These are phyloP conservation scores for Saccharum spontaneum DNA, from an alignment of 176 grass and related monocot genomes.

Conservation along the genomic window DNA sequence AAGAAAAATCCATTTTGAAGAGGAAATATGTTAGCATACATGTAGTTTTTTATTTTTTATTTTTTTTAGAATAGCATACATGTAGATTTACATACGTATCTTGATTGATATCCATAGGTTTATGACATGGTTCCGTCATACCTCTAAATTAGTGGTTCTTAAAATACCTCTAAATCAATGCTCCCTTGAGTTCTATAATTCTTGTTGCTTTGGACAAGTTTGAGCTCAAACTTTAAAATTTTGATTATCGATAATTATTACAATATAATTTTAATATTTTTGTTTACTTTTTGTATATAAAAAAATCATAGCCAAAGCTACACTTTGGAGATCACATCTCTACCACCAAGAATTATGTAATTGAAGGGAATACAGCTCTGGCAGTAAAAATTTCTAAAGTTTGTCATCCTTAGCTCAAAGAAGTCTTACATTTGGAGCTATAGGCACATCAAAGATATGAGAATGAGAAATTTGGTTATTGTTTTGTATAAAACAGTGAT, in stretches of 20 bases:
- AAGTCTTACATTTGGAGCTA: background rate
- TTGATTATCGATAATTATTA: background rate
- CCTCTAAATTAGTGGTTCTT: background rate
- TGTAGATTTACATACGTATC: background rate
- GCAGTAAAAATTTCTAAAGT: background rate
- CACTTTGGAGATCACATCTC: background rate
- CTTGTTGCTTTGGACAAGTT: background rate
- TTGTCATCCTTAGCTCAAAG: background rate
- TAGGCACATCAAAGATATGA: background rate
- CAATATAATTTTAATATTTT: background rate
- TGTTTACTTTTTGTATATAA: background rate
- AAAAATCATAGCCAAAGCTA: background rate
- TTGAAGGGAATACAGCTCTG: background rate
- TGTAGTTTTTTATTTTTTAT: background rate
- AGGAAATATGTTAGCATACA: conserved; percentile 23
- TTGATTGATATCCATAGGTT: background rate
- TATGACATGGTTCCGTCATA: background rate
- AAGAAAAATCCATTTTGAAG: background rate
- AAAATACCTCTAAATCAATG: background rate
- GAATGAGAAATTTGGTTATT: background rate
- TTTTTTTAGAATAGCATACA: background rate
- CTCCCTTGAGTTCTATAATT: background rate
- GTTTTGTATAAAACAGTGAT: background rate
- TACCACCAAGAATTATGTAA: background rate
- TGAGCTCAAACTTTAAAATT: background rate